phyloP scores from a whole-genome alignment of 2,329 filamentous ascomycete species.

The Cryphonectria nitschkei region DNA sequence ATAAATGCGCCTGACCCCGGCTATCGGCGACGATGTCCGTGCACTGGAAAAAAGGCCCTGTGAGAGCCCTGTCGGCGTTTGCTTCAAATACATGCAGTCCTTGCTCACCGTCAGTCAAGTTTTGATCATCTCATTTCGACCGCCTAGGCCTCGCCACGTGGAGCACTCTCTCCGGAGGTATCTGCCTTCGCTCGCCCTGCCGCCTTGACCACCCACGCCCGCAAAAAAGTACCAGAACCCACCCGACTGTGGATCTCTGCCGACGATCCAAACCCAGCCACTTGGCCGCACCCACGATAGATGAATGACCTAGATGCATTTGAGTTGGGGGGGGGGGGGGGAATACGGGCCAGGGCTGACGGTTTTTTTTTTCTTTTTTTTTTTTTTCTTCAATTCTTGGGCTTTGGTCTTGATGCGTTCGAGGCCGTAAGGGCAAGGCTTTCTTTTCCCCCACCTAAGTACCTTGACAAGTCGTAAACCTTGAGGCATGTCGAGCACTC shows the following conservation, averaged over 20 bases:
- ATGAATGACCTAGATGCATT: neutral
- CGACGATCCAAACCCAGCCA: neutral
- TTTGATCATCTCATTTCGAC: neutral
- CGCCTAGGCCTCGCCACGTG: conserved; percentile 2
- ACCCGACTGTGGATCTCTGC: neutral
- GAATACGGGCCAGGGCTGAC: neutral
- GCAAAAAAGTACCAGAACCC: neutral
- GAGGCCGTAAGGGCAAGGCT: neutral
- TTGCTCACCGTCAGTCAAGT: neutral
- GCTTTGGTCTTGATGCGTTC: neutral
- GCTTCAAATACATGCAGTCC: neutral
- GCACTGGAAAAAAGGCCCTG: neutral
- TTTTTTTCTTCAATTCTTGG: too few species aligned
- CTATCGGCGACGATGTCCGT: neutral
- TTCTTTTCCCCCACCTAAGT: too few species aligned
- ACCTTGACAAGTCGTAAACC: too few species aligned
- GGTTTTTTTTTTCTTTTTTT: too few species aligned
- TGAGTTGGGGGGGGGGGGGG: neutral
- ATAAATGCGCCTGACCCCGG: neutral
- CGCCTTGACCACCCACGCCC: neutral
- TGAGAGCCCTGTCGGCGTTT: neutral
- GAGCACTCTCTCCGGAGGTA: neutral
- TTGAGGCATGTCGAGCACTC: neutral
- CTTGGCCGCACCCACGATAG: neutral
- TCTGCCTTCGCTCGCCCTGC: neutral